Percentiles rank a stretch among this genome's conserved stretches.
Conservation (phyloP, 495 filamentous ascomycete species). For the Talaromyces ruber region DNA sequence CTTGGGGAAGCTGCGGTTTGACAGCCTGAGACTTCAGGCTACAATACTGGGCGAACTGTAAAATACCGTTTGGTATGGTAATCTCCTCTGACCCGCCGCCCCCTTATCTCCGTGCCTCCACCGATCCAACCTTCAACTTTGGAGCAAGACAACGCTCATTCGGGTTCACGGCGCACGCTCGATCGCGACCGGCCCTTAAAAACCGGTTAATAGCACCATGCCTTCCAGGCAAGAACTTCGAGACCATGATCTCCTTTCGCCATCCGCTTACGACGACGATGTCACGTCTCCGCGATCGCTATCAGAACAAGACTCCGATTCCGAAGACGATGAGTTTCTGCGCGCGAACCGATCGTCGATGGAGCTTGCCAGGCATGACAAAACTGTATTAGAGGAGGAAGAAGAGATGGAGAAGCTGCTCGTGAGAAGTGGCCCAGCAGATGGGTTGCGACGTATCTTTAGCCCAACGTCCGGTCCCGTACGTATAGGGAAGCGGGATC, state of each 20-base stretch:
- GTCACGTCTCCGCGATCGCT: conserved; percentile 55
- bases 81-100: neutral
- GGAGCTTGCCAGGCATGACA: conserved; percentile 64
- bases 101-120: neutral
- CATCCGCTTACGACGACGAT: conserved; percentile 58
- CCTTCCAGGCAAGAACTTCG: conserved; percentile 1
- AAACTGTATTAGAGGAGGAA: conserved; percentile 74
- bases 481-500: conserved; percentile 51
- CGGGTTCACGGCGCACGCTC: neutral
- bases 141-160: neutral
- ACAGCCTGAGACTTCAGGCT: too few relatives aligned
- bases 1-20: too few relatives aligned
- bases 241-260: conserved; percentile 45
- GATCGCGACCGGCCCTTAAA: neutral
- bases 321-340: conserved; percentile 63
- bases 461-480: conserved; percentile 29
- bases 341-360: conserved; percentile 55
- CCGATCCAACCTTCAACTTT: neutral
- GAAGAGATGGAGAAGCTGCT: conserved; percentile 80
- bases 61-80: neutral
- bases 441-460: conserved; percentile 43
- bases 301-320: conserved; percentile 68
- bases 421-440: conserved; percentile 37
- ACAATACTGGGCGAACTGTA: neutral
- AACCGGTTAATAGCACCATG: neutral